A percentile compares a stretch with the other conserved stretches of the same genome.
These are phyloP conservation scores for Neophaeococcomyces mojaviensis DNA, from an alignment of 2,329 filamentous ascomycete species.

Conservation along the genomic window DNA sequence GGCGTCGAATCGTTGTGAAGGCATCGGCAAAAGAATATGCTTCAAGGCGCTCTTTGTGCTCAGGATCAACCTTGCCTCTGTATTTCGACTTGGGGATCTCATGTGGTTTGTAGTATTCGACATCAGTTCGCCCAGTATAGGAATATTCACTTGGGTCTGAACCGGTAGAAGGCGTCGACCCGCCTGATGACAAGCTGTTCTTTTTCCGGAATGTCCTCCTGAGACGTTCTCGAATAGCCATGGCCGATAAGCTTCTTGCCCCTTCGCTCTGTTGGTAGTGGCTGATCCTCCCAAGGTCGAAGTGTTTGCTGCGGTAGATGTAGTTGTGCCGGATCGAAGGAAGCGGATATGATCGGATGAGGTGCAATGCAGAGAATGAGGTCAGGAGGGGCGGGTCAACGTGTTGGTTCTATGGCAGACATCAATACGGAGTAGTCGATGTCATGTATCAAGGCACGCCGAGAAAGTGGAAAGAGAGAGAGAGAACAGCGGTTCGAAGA, in stretches of 20 bases:
- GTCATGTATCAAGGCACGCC: not conserved
- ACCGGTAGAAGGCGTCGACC: not conserved
- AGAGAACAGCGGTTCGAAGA: not conserved
- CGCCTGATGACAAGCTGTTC: slow-evolving; percentile 8
- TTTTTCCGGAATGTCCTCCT: slow-evolving; percentile 16
- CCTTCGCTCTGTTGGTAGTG: too few species aligned
- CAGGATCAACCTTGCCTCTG: slow-evolving; percentile 39
- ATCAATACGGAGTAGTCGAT: not conserved
- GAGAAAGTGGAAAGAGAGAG: slow-evolving; percentile 1
- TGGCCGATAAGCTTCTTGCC: slow-evolving; percentile 4
- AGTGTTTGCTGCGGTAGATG: not conserved
- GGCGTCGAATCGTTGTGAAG: slow-evolving; percentile 11
- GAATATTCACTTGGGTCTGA: slow-evolving; percentile 12
- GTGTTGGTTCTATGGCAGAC: too few species aligned
- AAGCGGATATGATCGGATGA: not conserved
- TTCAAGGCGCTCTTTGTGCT: slow-evolving; percentile 36
- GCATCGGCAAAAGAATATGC: slow-evolving; percentile 37
- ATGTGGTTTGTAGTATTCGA: slow-evolving; percentile 42
- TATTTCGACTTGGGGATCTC: slow-evolving; percentile 44
- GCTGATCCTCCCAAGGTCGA: too few species aligned
- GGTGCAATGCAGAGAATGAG: not conserved
- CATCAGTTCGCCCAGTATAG: slow-evolving; percentile 28
- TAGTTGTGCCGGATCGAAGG: not conserved
- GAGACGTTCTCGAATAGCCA: slow-evolving; percentile 18
- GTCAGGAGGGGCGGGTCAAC: not conserved